phyloP scores from a whole-genome alignment of 192 early-diverging fungal species.

The Coemansia reversa region DNA sequence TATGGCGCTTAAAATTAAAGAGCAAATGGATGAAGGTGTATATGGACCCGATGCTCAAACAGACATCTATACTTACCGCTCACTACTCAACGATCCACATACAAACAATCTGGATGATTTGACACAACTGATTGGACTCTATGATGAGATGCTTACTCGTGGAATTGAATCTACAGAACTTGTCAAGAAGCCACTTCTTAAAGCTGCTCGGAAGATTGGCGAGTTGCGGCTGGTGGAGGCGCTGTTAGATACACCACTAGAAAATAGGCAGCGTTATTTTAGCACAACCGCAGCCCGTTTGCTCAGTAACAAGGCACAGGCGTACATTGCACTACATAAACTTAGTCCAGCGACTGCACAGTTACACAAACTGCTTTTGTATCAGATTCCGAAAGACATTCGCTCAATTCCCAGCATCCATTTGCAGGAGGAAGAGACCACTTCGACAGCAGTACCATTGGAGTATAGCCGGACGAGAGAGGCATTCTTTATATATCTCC shows the following conservation, averaged over 20 bases:
- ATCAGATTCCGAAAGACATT: constrained; percentile 35
- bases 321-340: constrained; percentile 20
- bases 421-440: background rate
- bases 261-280: background rate
- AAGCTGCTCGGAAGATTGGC: constrained; percentile 10
- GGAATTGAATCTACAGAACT: constrained; percentile 27
- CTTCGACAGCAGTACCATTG: constrained; percentile 21
- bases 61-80: constrained; percentile 37
- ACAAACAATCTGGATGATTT: constrained; percentile 16
- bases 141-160: constrained; percentile 42
- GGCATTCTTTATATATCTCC: constrained; percentile 45
- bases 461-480: constrained; percentile 28
- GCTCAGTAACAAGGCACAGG: constrained; percentile 24
- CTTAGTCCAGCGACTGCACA: constrained; percentile 14
- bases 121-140: constrained; percentile 19
- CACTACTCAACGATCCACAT: constrained; percentile 37
- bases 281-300: constrained; percentile 28
- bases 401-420: constrained; percentile 17
- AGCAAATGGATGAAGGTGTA: constrained; percentile 20
- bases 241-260: constrained; percentile 18
- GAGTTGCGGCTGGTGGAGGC: constrained; percentile 24
- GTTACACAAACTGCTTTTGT: constrained; percentile 27
- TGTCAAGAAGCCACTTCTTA: constrained; percentile 32
- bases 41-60: constrained; percentile 17
- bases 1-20: constrained; percentile 29